phyloP scores from a whole-genome alignment of 495 filamentous ascomycete genomes.

The Penicillium steckii region DNA sequence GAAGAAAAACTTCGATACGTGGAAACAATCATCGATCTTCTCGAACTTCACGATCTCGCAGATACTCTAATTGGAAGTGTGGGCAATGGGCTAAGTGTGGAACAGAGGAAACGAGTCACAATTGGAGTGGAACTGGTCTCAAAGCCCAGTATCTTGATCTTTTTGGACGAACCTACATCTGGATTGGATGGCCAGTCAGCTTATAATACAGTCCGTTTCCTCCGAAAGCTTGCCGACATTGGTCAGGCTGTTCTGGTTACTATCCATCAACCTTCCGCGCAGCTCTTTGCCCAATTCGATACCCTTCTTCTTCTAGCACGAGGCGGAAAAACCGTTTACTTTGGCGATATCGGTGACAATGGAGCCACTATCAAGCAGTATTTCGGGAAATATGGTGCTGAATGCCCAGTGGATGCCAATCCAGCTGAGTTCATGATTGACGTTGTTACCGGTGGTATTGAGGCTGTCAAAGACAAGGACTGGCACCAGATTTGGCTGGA shows the following conservation, averaged over 20 bases:
- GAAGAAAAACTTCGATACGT: conserved; percentile 61
- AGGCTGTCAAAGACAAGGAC: conserved; percentile 40
- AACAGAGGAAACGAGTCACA: conserved; percentile 61
- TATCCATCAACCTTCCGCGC: conserved; percentile 73
- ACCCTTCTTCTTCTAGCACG: conserved; percentile 64
- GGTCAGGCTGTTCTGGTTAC: conserved; percentile 73
- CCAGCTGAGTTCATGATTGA: conserved; percentile 95
- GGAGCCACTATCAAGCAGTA: conserved; percentile 59
- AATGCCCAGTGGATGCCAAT: conserved; percentile 71
- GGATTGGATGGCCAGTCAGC: conserved; percentile 64
- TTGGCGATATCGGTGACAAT: conserved; percentile 61
- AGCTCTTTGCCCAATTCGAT: conserved; percentile 74
- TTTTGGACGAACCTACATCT: conserved; percentile 76
- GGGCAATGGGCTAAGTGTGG: conserved; percentile 54
- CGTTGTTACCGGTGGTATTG: conserved; percentile 53
- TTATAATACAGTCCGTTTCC: conserved; percentile 62
- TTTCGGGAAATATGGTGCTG: conserved; percentile 72
- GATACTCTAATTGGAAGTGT: conserved; percentile 52
- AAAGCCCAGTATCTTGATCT: conserved; percentile 66
- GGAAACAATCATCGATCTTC: conserved; percentile 54
- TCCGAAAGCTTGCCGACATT: conserved; percentile 61
- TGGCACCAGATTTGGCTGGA: conserved; percentile 68
- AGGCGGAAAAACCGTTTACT: conserved; percentile 72
- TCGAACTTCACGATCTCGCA: conserved; percentile 56
- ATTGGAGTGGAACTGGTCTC: conserved; percentile 56